Evolutionary conservation across 2,329 filamentous ascomycete species (phyloP).

Genomic region (Kalmusia sp.): DNA sequence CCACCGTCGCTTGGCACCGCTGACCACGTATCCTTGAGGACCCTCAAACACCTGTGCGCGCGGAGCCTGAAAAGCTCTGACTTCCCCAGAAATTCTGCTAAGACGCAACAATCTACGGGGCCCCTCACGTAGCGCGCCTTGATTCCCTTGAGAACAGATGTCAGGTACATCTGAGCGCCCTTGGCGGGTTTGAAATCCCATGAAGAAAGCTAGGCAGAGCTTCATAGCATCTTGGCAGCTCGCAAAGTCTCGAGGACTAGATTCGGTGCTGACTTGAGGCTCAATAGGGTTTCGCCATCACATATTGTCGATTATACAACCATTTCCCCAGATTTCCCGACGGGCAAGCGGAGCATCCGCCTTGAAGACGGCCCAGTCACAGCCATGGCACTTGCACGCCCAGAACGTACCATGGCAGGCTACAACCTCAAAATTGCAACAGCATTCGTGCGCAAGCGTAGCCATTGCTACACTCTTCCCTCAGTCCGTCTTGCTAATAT

Average conservation of each 20-base stretch:
- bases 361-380: background rate
- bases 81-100: background rate
- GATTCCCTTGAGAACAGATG: background rate
- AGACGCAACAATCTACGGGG: background rate
- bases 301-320: slow-evolving; percentile 12
- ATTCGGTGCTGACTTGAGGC: background rate
- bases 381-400: background rate
- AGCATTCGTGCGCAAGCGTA: too few species aligned
- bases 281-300: background rate
- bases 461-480: too few species aligned
- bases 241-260: background rate
- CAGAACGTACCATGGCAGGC: background rate
- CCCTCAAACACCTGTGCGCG: slow-evolving; percentile 3
- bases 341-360: background rate
- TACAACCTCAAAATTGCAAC: background rate
- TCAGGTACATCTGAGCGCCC: background rate
- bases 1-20: background rate
- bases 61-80: slow-evolving; percentile 1
- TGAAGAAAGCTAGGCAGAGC: slow-evolving; percentile 13
- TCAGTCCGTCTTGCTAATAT: too few species aligned
- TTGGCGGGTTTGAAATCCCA: slow-evolving; percentile 16
- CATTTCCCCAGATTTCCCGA: background rate
- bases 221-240: slow-evolving; percentile 12
- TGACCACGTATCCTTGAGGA: background rate
- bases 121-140: background rate